phyloP scores from a whole-genome alignment of 1,284 basidiomycete genomes.

The Pholiota adiposa region DNA sequence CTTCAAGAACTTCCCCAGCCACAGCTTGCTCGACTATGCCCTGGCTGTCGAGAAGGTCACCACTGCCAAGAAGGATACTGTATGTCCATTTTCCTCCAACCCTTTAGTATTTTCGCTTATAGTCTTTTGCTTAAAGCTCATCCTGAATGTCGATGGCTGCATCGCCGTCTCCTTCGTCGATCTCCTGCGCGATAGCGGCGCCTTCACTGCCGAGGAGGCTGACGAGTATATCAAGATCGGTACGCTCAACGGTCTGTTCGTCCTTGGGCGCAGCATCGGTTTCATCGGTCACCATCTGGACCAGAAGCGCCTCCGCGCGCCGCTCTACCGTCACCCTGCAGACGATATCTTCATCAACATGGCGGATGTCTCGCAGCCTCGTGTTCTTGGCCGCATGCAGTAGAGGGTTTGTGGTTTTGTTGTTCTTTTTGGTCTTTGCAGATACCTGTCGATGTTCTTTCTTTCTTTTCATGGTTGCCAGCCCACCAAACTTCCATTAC shows the following conservation, averaged over 20 bases:
- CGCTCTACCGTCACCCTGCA: slow-evolving; percentile 90
- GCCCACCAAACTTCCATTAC: too few relatives aligned
- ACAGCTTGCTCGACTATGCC: slow-evolving; percentile 95
- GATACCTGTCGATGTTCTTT: too few relatives aligned
- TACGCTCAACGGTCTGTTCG: slow-evolving; percentile 95
- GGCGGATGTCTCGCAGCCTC: slow-evolving; percentile 79
- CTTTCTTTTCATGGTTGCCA: not conserved
- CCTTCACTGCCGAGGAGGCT: slow-evolving; percentile 95
- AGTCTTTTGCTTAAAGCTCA: slow-evolving; percentile 51
- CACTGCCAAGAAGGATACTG: slow-evolving; percentile 96
- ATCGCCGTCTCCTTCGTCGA: slow-evolving; percentile 99
- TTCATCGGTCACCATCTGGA: slow-evolving; percentile 96
- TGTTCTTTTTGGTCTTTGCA: not conserved
- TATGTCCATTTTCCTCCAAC: slow-evolving; percentile 42
- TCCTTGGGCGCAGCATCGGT: slow-evolving; percentile 95
- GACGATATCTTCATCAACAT: slow-evolving; percentile 89
- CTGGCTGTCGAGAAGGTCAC: slow-evolving; percentile 98
- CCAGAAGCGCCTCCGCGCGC: slow-evolving; percentile 93
- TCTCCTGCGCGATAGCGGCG: slow-evolving; percentile 89
- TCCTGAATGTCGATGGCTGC: slow-evolving; percentile 97
- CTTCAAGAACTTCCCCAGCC: slow-evolving; percentile 92
- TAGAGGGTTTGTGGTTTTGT: slow-evolving; percentile 2
- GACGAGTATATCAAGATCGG: slow-evolving; percentile 98
- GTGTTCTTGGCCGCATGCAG: slow-evolving; percentile 59
- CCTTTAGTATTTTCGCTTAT: slow-evolving; percentile 6